A percentile compares a stretch with the other conserved stretches of the same genome.
Conservation (phyloP, 306 rosid genomes). For the Gleditsia sinensis region DNA sequence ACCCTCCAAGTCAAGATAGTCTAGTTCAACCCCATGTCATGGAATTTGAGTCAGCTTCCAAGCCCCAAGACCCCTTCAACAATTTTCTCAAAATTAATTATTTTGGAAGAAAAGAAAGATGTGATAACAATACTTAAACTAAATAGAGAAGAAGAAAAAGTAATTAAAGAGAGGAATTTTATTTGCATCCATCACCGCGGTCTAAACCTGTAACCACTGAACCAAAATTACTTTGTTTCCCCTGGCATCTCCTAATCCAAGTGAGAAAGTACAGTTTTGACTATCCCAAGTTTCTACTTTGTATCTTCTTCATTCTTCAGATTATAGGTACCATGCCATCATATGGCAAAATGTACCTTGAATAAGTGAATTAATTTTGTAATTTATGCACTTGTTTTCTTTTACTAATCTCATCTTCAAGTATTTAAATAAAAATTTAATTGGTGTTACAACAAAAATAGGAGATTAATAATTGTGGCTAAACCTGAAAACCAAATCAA, state of each 20-base stretch:
- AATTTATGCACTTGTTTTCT: background rate
- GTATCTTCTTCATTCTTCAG: slow-evolving; percentile 14
- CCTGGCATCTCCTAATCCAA: slow-evolving; percentile 48
- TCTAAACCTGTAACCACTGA: slow-evolving; percentile 45
- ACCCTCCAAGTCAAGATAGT: slow-evolving; percentile 46
- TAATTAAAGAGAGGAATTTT: slow-evolving; percentile 74
- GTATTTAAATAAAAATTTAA: background rate
- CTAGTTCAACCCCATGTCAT: slow-evolving; percentile 46
- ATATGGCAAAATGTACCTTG: background rate
- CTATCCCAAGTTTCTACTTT: background rate
- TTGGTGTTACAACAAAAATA: background rate
- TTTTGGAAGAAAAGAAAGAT: slow-evolving; percentile 46
- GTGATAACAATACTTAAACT: slow-evolving; percentile 24
- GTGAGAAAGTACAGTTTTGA: slow-evolving; percentile 30
- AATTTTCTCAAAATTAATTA: slow-evolving; percentile 55
- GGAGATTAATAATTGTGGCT: background rate
- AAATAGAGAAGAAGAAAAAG: slow-evolving; percentile 67
- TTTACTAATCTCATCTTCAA: background rate
- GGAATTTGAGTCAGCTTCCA: slow-evolving; percentile 42
- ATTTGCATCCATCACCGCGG: slow-evolving; percentile 81
- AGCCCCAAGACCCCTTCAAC: slow-evolving; percentile 70
- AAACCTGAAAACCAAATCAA: background rate
- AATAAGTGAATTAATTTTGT: slow-evolving; percentile 18
- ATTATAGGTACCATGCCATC: background rate
- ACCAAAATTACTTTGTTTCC: slow-evolving; percentile 78